Percentiles rank a stretch among this genome's conserved stretches.
Conservation (phyloP, 1,284 basidiomycete species). For the Omphalotus olearius region DNA sequence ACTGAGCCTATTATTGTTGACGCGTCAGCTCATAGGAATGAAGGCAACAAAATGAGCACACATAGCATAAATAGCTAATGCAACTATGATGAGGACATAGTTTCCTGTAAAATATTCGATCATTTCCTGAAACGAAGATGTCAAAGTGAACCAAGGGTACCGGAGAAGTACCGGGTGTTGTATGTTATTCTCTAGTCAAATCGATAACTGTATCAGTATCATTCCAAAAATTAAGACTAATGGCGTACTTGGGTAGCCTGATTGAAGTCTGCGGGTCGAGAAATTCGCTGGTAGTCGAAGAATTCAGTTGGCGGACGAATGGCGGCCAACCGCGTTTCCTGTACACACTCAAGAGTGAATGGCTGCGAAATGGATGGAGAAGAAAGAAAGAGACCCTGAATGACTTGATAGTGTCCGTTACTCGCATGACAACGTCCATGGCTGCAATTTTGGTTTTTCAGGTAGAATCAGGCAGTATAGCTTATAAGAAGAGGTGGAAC, state of each 20-base stretch:
- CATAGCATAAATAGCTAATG: conserved; percentile 89
- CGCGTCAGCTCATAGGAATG: neutral
- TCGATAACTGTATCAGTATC: conserved; percentile 8
- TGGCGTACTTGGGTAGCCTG: conserved; percentile 61
- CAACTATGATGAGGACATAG: conserved; percentile 80
- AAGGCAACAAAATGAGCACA: conserved; percentile 35
- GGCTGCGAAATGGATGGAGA: neutral
- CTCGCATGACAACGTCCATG: conserved; percentile 62
- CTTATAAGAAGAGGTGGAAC: neutral
- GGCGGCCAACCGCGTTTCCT: conserved; percentile 83
- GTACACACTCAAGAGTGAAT: conserved; percentile 9
- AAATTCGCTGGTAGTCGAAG: conserved; percentile 88
- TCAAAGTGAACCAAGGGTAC: conserved; percentile 28
- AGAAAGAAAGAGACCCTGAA: conserved; percentile 51
- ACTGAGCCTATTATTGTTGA: conserved; percentile 46
- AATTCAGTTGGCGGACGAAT: conserved; percentile 80
- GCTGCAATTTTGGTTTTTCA: conserved; percentile 5
- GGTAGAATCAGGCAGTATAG: neutral
- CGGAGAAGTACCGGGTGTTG: conserved; percentile 92
- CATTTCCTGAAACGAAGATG: neutral
- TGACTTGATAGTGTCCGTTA: conserved; percentile 67
- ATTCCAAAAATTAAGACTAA: conserved; percentile 6
- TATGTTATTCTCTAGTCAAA: conserved; percentile 78
- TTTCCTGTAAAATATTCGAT: conserved; percentile 53
- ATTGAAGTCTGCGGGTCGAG: conserved; percentile 73